Conservation (phyloP, 1,284 basidiomycete species). For the Cryptococcus maquisensis region DNA sequence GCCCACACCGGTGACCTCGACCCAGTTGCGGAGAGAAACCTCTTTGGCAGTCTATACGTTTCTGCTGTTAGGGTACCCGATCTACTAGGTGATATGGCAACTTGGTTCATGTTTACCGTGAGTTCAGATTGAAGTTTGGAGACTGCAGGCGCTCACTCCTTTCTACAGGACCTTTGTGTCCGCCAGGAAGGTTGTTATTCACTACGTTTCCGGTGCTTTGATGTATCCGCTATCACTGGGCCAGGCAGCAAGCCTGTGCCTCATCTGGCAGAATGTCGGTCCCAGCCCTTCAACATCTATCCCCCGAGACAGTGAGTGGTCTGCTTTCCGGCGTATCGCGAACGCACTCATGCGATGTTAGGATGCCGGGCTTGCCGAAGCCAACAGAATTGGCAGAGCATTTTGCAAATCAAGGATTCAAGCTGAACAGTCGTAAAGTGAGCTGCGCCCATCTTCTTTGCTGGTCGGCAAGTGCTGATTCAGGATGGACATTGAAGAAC, state of each 20-base stretch:
- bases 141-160: neutral
- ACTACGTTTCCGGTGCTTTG: slow-evolving; percentile 36
- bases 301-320: slow-evolving; percentile 39
- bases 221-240: slow-evolving; percentile 26
- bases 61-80: slow-evolving; percentile 32
- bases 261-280: slow-evolving; percentile 23
- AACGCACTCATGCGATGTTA: slow-evolving; percentile 6
- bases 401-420: slow-evolving; percentile 43
- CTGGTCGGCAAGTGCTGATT: neutral
- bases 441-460: neutral
- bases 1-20: too few relatives aligned
- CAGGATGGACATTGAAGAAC: neutral
- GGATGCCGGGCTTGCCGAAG: slow-evolving; percentile 40
- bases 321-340: neutral
- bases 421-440: slow-evolving; percentile 45
- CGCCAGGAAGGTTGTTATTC: slow-evolving; percentile 41
- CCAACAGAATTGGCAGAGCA: slow-evolving; percentile 40
- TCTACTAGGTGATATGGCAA: slow-evolving; percentile 30
- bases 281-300: slow-evolving; percentile 36
- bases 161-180: slow-evolving; percentile 37
- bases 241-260: slow-evolving; percentile 11
- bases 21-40: slow-evolving; percentile 16
- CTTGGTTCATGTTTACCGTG: slow-evolving; percentile 46
- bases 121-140: slow-evolving; percentile 7
- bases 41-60: slow-evolving; percentile 40